Conservation (phyloP, 192 early-diverging fungal species). For the Thamnidium elegans region DNA sequence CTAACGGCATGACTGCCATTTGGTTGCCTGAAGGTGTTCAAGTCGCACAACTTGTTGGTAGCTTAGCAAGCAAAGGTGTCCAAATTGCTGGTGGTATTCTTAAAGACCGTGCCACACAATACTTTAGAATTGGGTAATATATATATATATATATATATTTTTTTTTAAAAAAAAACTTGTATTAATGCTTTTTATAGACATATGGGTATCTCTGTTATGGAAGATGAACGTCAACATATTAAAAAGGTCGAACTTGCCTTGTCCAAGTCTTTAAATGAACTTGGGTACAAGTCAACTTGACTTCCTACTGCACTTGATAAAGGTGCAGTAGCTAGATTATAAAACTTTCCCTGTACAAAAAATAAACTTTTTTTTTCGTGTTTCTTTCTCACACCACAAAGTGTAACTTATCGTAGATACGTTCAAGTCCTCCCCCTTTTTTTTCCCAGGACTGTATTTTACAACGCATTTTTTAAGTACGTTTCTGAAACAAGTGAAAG, state of each 20-base stretch:
- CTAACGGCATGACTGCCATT: conserved; percentile 78
- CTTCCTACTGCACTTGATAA: too few species aligned
- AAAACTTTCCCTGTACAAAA: too few species aligned
- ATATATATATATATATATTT: not conserved
- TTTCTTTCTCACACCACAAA: too few species aligned
- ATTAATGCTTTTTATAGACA: too few species aligned
- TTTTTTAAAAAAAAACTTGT: too few species aligned
- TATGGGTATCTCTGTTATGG: conserved; percentile 78
- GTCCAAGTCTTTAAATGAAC: conserved; percentile 52
- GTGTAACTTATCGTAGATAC: too few species aligned
- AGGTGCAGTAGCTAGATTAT: too few species aligned
- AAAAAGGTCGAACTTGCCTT: conserved; percentile 64
- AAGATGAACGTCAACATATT: conserved; percentile 54
- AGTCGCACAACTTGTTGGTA: conserved; percentile 72
- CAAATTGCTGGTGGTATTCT: conserved; percentile 93
- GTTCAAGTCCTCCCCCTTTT: too few species aligned
- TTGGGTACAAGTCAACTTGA: conserved; percentile 28
- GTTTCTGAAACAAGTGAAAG: too few species aligned
- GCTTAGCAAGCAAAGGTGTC: conserved; percentile 75
- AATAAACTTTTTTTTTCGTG: too few species aligned
- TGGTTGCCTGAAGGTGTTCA: conserved; percentile 86
- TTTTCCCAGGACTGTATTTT: too few species aligned
- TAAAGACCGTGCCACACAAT: conserved; percentile 74
- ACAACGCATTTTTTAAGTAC: too few species aligned
- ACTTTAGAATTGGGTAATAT: conserved; percentile 84